These are phyloP conservation scores for Lactarius indigo DNA, from an alignment of 768 basidiomycete species.

Conservation along the genomic window DNA sequence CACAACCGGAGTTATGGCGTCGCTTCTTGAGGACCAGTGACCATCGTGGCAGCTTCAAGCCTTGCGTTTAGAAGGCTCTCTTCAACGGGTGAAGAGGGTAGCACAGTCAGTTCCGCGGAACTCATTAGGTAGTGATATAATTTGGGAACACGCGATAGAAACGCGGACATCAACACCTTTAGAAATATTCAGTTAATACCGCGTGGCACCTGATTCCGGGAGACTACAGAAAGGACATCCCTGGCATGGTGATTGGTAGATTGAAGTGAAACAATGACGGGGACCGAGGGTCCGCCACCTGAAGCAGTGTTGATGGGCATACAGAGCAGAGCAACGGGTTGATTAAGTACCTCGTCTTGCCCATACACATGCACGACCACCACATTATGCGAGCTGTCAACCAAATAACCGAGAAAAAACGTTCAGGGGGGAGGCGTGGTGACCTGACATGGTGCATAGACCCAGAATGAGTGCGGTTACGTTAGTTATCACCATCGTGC, in stretches of 20 bases:
- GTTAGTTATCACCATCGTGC: background rate
- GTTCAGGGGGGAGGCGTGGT: background rate
- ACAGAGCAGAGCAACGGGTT: background rate
- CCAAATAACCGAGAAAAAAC: background rate
- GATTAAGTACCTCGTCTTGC: background rate
- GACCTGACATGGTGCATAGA: background rate
- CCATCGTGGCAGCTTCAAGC: background rate
- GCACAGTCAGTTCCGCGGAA: background rate
- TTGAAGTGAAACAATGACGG: background rate
- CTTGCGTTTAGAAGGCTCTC: background rate
- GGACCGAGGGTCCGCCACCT: background rate
- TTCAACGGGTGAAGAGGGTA: background rate
- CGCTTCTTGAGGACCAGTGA: background rate
- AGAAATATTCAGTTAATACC: background rate
- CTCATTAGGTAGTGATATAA: background rate
- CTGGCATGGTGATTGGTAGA: background rate
- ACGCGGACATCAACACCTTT: background rate
- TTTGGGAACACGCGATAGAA: background rate
- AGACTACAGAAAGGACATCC: background rate
- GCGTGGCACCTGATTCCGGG: background rate
- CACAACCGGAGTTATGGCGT: constrained; percentile 2
- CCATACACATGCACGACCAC: background rate
- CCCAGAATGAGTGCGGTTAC: background rate
- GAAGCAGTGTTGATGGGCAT: background rate
- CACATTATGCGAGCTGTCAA: background rate